These are phyloP conservation scores for Blastocrithidia nonstop DNA, from an alignment of 208 protist genomes.

Conservation along the genomic window DNA sequence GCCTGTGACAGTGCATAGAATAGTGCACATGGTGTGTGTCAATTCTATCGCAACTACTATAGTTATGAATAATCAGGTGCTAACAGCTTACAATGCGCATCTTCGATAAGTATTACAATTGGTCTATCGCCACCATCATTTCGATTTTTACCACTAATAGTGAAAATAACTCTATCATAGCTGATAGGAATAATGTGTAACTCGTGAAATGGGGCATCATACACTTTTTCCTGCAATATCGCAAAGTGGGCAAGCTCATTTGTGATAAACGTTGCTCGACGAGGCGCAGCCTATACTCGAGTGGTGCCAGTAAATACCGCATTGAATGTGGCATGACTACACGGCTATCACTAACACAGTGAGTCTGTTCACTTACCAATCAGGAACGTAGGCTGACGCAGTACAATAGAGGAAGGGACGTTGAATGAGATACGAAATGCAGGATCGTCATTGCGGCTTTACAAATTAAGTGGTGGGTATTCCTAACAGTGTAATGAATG, in stretches of 20 bases:
- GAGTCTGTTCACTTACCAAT: constrained; percentile 70
- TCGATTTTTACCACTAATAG: constrained; percentile 56
- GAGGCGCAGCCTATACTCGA: too few relatives aligned
- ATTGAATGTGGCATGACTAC: constrained; percentile 52
- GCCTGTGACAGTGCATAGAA: constrained; percentile 60
- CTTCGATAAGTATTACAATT: constrained; percentile 67
- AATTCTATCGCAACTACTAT: constrained; percentile 29
- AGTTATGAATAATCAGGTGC: constrained; percentile 69
- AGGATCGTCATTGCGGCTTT: constrained; percentile 41
- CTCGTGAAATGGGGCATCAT: constrained; percentile 78
- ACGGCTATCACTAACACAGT: constrained; percentile 63
- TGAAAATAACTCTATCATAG: constrained; percentile 51
- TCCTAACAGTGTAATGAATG: constrained; percentile 52
- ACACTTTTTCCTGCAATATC: constrained; percentile 80
- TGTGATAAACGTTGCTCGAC: constrained; percentile 48
- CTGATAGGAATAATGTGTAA: constrained; percentile 66
- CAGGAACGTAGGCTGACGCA: constrained; percentile 66
- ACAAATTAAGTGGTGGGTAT: constrained; percentile 54
- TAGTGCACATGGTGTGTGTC: constrained; percentile 60
- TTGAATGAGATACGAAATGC: constrained; percentile 75
- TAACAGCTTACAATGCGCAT: constrained; percentile 64
- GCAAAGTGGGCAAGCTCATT: constrained; percentile 74
- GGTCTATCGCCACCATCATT: constrained; percentile 74
- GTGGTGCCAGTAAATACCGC: too few relatives aligned
- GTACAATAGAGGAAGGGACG: constrained; percentile 57